Percentiles rank a stretch among this genome's conserved stretches.
Evolutionary conservation across 148 eudicot genomes (phyloP).

Genomic region (Cornus suecica): DNA sequence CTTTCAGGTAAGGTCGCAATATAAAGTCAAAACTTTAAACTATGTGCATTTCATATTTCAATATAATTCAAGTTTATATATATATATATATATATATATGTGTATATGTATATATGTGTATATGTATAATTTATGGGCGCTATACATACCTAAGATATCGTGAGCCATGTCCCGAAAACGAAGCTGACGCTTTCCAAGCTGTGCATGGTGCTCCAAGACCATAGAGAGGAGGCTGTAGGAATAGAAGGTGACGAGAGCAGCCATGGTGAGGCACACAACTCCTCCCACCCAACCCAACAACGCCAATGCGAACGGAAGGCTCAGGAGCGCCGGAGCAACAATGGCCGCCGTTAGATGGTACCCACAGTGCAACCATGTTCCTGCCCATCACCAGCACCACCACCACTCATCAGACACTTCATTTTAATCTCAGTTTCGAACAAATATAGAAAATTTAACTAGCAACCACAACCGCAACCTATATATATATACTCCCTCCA

Average conservation of each 20-base stretch:
- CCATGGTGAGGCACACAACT: conserved; percentile 25
- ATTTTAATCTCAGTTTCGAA: no score
- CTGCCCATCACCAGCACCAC: conserved; percentile 15
- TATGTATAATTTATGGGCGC: not conserved
- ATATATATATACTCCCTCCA: no score
- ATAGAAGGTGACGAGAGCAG: conserved; percentile 41
- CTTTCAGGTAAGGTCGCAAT: no score
- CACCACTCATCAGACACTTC: not conserved
- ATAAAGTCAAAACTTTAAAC: no score
- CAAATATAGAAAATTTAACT: no score
- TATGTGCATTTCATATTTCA: no score
- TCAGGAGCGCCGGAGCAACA: conserved; percentile 47
- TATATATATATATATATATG: no score
- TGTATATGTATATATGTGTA: not conserved
- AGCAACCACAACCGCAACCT: not conserved
- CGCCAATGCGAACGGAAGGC: conserved; percentile 42
- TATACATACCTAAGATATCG: conserved; percentile 45
- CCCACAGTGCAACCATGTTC: conserved; percentile 60
- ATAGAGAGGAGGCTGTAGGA: conserved; percentile 44
- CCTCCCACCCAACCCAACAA: conserved; percentile 53
- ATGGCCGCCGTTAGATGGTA: conserved; percentile 56
- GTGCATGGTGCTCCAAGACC: conserved; percentile 45
- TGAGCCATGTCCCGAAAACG: conserved; percentile 58
- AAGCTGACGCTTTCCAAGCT: conserved; percentile 44
- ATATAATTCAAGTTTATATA: no score